A percentile compares a stretch with the other conserved stretches of the same genome.
These are phyloP conservation scores for Citrullus amarus DNA, from an alignment of 306 rosid species.

Conservation along the genomic window DNA sequence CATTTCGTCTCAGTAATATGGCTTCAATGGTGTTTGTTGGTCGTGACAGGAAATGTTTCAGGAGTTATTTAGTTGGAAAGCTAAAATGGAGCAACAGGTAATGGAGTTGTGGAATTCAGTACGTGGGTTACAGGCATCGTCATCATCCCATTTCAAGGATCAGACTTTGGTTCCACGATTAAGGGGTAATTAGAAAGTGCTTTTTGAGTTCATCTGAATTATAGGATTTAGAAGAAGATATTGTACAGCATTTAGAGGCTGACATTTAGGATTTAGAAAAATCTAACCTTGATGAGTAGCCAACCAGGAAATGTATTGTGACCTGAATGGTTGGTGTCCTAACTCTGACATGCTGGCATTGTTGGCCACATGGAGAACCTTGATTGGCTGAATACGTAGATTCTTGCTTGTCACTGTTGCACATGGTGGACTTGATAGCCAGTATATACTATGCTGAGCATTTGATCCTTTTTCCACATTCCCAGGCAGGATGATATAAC, in stretches of 20 bases:
- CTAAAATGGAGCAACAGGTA: slow-evolving; percentile 59
- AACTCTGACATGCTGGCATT: not conserved
- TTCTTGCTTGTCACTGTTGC: not conserved
- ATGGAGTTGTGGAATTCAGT: slow-evolving; percentile 45
- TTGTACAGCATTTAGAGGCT: not conserved
- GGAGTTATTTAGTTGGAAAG: slow-evolving; percentile 75
- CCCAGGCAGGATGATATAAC: not conserved
- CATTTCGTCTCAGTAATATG: not conserved
- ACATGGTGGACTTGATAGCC: not conserved
- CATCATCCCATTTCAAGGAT: not conserved
- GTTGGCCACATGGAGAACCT: not conserved
- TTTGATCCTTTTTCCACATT: not conserved
- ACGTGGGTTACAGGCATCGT: slow-evolving; percentile 9
- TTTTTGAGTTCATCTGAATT: not conserved
- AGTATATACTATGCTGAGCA: not conserved
- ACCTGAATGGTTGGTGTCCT: not conserved
- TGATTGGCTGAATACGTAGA: not conserved
- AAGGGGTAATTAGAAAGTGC: not conserved
- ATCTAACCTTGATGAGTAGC: not conserved
- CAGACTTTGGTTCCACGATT: not conserved
- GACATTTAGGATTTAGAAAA: not conserved
- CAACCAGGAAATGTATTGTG: not conserved
- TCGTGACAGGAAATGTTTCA: slow-evolving; percentile 52
- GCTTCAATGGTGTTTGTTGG: not conserved
- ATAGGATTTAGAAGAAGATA: not conserved